These are phyloP conservation scores for Pseudogymnoascus sp. DNA, from an alignment of 2,329 filamentous ascomycete species.

Conservation along the genomic window DNA sequence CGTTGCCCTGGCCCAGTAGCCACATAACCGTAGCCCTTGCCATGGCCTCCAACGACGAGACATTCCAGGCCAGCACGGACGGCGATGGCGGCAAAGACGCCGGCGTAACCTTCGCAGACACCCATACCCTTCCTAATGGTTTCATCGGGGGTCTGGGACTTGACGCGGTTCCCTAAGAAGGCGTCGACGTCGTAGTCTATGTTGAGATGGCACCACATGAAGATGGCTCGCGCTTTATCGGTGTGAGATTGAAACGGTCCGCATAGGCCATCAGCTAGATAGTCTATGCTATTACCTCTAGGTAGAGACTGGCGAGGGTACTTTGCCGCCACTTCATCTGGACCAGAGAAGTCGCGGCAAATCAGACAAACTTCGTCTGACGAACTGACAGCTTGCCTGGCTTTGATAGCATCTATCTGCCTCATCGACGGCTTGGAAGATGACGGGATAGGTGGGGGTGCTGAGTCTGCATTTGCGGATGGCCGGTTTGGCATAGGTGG, in stretches of 20 bases:
- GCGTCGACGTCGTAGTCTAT: constrained; percentile 72
- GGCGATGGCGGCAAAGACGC: constrained; percentile 71
- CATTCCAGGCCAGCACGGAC: constrained; percentile 71
- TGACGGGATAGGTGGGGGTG: constrained; percentile 24
- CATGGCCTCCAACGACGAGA: constrained; percentile 65
- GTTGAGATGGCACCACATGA: constrained; percentile 94
- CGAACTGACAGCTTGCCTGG: constrained; percentile 11
- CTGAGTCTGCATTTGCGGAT: constrained; percentile 13
- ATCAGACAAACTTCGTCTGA: constrained; percentile 53
- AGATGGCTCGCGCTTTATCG: constrained; percentile 87
- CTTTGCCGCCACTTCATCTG: constrained; percentile 68
- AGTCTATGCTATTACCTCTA: constrained; percentile 47
- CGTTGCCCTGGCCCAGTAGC: constrained; percentile 54
- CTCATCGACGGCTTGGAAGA: constrained; percentile 28
- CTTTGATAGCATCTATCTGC: constrained; percentile 39
- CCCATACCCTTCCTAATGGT: constrained; percentile 71
- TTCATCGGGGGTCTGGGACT: constrained; percentile 58
- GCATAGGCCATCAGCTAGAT: constrained; percentile 71
- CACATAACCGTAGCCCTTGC: constrained; percentile 74
- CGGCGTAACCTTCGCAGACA: constrained; percentile 88
- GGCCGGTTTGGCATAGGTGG: background rate
- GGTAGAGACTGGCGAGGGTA: constrained; percentile 68
- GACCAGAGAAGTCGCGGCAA: constrained; percentile 80
- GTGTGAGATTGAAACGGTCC: constrained; percentile 70
- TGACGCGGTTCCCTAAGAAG: constrained; percentile 66